Evolutionary conservation across 352 stramenopile species (phyloP).

Genomic region (Globisporangium parvum): DNA sequence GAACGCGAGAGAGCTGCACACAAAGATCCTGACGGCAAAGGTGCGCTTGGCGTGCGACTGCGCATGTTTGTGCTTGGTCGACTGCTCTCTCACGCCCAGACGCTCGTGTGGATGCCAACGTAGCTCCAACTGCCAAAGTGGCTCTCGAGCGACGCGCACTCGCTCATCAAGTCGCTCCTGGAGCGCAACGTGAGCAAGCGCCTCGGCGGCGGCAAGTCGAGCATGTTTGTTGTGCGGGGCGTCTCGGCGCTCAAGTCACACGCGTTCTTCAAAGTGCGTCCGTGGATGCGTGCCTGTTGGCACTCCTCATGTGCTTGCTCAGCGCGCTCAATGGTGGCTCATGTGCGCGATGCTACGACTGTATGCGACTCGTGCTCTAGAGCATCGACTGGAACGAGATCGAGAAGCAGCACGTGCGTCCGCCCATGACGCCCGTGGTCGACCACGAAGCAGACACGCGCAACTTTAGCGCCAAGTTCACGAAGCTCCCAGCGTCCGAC

Average conservation of each 20-base stretch:
- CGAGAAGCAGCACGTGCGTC: conserved; percentile 83
- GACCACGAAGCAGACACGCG: conserved; percentile 87
- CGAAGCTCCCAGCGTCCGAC: conserved; percentile 53
- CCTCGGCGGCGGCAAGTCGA: conserved; percentile 91
- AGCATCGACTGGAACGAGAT: conserved; percentile 92
- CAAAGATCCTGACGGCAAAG: conserved; percentile 76
- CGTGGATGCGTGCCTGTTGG: not conserved
- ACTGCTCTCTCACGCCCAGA: not conserved
- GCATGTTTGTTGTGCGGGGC: conserved; percentile 97
- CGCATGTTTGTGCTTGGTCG: not conserved
- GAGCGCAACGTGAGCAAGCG: conserved; percentile 95
- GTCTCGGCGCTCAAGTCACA: conserved; percentile 93
- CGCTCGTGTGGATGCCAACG: not conserved
- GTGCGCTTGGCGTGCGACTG: conserved; percentile 5
- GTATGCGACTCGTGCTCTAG: conserved; percentile 10
- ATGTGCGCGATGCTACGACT: not conserved
- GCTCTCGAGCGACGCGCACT: conserved; percentile 86
- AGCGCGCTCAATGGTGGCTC: no score
- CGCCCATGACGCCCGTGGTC: conserved; percentile 87
- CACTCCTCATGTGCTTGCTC: not conserved
- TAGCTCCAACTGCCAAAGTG: conserved; percentile 74
- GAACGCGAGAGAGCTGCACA: conserved; percentile 61
- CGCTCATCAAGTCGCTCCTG: conserved; percentile 93
- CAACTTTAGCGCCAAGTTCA: conserved; percentile 95
- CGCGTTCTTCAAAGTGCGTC: conserved; percentile 89